phyloP scores from a whole-genome alignment of 2,329 filamentous ascomycete genomes.

The Pestalotiopsis sp. region DNA sequence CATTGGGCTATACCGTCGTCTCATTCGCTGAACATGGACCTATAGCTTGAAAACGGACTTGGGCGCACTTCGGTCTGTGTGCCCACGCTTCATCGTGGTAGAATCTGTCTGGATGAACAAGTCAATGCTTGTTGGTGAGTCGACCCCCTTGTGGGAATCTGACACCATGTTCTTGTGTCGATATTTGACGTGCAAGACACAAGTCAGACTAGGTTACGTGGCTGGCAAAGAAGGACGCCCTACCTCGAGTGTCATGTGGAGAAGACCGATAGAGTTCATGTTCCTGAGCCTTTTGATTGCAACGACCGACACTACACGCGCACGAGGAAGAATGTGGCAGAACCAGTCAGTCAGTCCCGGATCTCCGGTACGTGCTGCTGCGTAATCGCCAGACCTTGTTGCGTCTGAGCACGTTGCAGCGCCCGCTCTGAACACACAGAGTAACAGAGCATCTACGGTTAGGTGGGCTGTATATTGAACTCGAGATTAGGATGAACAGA shows the following conservation, averaged over 20 bases:
- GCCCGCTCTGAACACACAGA: conserved; percentile 1
- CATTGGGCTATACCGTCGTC: conserved; percentile 8
- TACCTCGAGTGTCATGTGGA: background rate
- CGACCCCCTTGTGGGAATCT: background rate
- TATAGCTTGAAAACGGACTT: background rate
- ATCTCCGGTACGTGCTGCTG: background rate
- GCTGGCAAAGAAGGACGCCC: background rate
- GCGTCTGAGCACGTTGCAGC: background rate
- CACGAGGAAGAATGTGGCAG: background rate
- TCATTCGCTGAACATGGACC: conserved; percentile 2
- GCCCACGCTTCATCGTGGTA: background rate
- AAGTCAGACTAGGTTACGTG: background rate
- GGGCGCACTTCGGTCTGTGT: background rate
- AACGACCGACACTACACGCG: background rate
- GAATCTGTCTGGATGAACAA: background rate
- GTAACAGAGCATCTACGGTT: background rate
- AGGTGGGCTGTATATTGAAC: conserved; percentile 1
- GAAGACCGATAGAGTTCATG: background rate
- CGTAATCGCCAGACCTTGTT: background rate
- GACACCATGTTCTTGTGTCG: background rate
- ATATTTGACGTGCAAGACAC: background rate
- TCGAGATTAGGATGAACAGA: conserved; percentile 7
- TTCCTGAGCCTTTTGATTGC: background rate
- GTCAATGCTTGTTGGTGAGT: background rate
- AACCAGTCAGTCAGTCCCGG: background rate